These are phyloP conservation scores for Coniferiporia sulphurascens DNA, from an alignment of 1,284 basidiomycete species.

Conservation along the genomic window DNA sequence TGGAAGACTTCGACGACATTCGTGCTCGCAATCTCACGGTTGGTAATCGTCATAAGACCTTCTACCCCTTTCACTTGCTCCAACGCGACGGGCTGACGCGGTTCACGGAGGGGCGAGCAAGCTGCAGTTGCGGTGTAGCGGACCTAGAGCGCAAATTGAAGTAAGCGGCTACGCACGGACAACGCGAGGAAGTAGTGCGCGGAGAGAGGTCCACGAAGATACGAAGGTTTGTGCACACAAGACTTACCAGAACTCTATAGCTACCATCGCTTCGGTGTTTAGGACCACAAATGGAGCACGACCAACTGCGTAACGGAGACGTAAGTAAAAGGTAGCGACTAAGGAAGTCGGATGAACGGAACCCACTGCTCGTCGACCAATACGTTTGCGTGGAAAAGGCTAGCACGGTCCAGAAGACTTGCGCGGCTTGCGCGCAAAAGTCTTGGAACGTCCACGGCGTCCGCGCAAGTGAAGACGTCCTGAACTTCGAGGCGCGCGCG, in stretches of 20 bases:
- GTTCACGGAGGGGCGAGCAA: constrained; percentile 29
- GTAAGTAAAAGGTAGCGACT: constrained; percentile 12
- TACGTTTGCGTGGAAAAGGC: constrained; percentile 49
- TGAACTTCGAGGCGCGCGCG: constrained; percentile 34
- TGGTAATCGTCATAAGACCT: constrained; percentile 60
- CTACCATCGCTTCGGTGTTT: constrained; percentile 43
- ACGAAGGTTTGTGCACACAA: neutral
- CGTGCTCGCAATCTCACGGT: constrained; percentile 28
- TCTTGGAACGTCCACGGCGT: constrained; percentile 56
- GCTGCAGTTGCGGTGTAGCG: constrained; percentile 54
- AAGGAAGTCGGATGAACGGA: constrained; percentile 4
- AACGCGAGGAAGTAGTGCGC: neutral
- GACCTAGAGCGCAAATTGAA: constrained; percentile 36
- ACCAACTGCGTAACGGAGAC: constrained; percentile 46
- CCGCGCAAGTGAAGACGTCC: constrained; percentile 54
- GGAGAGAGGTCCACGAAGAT: neutral
- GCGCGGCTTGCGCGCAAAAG: constrained; percentile 52
- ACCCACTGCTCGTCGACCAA: constrained; percentile 67
- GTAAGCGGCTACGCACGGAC: neutral
- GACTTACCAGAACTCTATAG: constrained; percentile 56
- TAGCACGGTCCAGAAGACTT: constrained; percentile 49
- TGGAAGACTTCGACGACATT: constrained; percentile 4
- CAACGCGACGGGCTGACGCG: constrained; percentile 48
- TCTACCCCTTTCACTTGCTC: constrained; percentile 47
- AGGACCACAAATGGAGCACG: constrained; percentile 51